These are phyloP conservation scores for Polysphondylium violaceum DNA, from an alignment of 78 protist species.

Conservation along the genomic window DNA sequence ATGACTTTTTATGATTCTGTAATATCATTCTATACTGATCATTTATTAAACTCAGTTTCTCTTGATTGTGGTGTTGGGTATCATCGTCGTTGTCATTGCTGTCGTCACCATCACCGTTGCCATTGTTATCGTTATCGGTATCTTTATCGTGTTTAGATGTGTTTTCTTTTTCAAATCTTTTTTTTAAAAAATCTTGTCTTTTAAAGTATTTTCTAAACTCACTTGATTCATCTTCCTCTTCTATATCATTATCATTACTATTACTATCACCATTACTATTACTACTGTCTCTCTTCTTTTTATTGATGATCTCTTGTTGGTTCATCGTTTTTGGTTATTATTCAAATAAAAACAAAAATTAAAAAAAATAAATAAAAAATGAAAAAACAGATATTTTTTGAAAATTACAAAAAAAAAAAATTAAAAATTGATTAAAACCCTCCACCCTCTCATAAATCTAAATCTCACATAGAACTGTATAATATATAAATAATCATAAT, in stretches of 20 bases:
- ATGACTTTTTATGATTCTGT: background rate
- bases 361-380: too few species aligned
- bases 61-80: background rate
- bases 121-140: background rate
- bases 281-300: background rate
- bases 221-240: slow-evolving; percentile 21
- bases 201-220: slow-evolving; percentile 31
- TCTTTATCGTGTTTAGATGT: background rate
- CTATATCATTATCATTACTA: background rate
- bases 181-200: background rate
- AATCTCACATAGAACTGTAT: too few species aligned
- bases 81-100: background rate
- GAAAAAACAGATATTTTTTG: background rate
- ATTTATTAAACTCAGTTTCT: background rate
- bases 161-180: background rate
- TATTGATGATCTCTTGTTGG: background rate
- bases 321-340: too few species aligned
- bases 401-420: too few species aligned
- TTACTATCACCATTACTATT: background rate
- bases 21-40: slow-evolving; percentile 37
- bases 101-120: background rate
- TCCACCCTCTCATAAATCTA: too few species aligned
- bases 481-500: too few species aligned
- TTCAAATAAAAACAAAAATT: too few species aligned
- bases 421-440: too few species aligned